Conservation (phyloP, 192 early-diverging fungal species). For the Mycoemilia scoparia region DNA sequence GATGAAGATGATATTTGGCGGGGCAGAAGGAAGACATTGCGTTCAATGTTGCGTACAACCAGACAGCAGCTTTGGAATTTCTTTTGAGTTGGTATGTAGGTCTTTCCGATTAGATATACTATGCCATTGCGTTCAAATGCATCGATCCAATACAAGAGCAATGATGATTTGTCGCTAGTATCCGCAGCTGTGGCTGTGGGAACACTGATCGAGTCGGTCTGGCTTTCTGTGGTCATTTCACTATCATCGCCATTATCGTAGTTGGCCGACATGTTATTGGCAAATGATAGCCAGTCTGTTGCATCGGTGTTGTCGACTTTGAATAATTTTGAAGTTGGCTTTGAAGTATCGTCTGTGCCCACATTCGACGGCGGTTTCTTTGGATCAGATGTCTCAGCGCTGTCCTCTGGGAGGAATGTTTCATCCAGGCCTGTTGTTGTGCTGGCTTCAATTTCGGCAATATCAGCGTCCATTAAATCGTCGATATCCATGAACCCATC, state of each 20-base stretch:
- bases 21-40: conserved; percentile 89
- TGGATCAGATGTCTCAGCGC: too few species aligned
- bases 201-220: not conserved
- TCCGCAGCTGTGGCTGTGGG: conserved; percentile 1
- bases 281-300: not conserved
- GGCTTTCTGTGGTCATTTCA: too few species aligned
- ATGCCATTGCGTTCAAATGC: conserved; percentile 63
- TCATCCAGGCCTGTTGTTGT: not conserved
- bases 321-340: not conserved
- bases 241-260: too few species aligned
- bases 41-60: conserved; percentile 53
- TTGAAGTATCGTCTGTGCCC: conserved; percentile 1
- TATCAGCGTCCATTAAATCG: not conserved
- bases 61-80: conserved; percentile 59
- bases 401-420: too few species aligned
- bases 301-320: not conserved
- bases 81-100: conserved; percentile 72
- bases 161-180: conserved; percentile 31
- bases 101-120: conserved; percentile 86
- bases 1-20: conserved; percentile 15
- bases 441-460: not conserved
- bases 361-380: conserved; percentile 2
- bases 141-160: conserved; percentile 84
- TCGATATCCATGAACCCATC: not conserved
- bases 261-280: too few species aligned